Base-by-base conservation (phyloP, 2,329 filamentous ascomycete genomes). In the Colletotrichum scovillei region DNA sequence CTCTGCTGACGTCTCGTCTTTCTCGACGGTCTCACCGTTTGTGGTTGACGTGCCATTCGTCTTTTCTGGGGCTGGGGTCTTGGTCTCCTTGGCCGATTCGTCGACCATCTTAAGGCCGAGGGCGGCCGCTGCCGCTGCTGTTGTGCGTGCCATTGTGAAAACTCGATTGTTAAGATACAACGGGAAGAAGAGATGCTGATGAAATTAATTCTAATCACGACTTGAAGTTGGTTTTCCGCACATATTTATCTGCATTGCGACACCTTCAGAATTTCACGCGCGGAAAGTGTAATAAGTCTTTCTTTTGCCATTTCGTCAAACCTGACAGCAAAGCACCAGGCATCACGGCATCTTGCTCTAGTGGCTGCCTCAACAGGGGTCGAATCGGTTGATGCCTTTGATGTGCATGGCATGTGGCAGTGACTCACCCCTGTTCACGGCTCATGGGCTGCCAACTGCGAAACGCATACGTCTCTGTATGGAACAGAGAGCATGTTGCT, bases 1-100 rank as follows among this genome's bases (percentile, higher is more conserved):
- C 26, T 77, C 79, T 32, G 75, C 72, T 49, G 78, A 72, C 8
- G 75, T 67, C 53, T 76, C 49, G 11, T 67, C 59, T 1, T 73
- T 38, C 5, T 75, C 70, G 3, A 58, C 11, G n/a, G 42, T 62
- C 22, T 56, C 5, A 9, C 26, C 35, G 35, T 32, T 26, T n/a
- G 24, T 16, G 2, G 6, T 30, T 1, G 7, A 16, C n/a, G 62
- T 67, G 30, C 57, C 70, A 38, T 71, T 73, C 2, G 55, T 28
- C 19, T 24, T 30, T 30, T 67, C 63, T 16, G 63, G 53, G 14
- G 14, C 28, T 8, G 38, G 5, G 5, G 56, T 16, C 4, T 64
- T 42, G 28, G 60, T 71, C 59, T 24, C 14, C 12, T 24, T 67
- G 19, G 7, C 14, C 35, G 26, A 30, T 7, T 62, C 67, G 4